phyloP scores from a whole-genome alignment of 83 land plant genomes.

The Diphasiastrum complanatum region DNA sequence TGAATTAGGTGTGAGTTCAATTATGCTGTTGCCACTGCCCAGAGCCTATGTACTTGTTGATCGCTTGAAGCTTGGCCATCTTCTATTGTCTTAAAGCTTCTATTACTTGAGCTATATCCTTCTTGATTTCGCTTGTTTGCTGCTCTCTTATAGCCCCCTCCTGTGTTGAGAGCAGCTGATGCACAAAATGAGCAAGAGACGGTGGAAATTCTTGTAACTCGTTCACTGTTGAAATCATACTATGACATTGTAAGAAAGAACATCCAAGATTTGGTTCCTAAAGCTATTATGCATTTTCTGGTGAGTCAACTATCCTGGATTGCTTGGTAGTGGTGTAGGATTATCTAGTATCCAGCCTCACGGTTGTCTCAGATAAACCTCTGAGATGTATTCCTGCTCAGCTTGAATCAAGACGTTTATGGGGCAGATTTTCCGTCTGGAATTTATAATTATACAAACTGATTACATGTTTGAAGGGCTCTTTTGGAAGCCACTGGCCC shows the following conservation, averaged over 20 bases:
- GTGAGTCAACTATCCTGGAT: too few relatives aligned
- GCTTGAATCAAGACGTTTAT: too few relatives aligned
- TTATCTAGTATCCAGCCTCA: too few relatives aligned
- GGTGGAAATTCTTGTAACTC: conserved; percentile 67
- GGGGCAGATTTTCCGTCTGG: too few relatives aligned
- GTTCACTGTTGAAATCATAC: conserved; percentile 72
- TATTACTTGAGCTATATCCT: conserved; percentile 4
- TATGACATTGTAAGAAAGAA: conserved; percentile 95
- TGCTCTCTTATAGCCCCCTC: conserved; percentile 55
- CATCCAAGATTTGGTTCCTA: conserved; percentile 82
- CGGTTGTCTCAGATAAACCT: too few relatives aligned
- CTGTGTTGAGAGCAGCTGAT: conserved; percentile 61
- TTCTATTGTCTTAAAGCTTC: background rate
- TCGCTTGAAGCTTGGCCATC: background rate
- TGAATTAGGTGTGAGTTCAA: background rate
- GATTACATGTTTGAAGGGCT: too few relatives aligned
- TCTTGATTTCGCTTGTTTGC: background rate
- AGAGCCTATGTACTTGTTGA: background rate
- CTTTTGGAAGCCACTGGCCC: too few relatives aligned
- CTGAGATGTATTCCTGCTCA: too few relatives aligned
- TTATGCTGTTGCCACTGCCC: background rate
- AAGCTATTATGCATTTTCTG: conserved; percentile 97
- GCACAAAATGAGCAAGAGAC: conserved; percentile 65
- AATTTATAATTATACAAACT: too few relatives aligned
- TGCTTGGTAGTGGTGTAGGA: too few relatives aligned